Percentiles rank a stretch among this genome's conserved stretches.
phyloP scores from a whole-genome alignment of 495 filamentous ascomycete genomes.

The Pyrenopolyporus hunteri region DNA sequence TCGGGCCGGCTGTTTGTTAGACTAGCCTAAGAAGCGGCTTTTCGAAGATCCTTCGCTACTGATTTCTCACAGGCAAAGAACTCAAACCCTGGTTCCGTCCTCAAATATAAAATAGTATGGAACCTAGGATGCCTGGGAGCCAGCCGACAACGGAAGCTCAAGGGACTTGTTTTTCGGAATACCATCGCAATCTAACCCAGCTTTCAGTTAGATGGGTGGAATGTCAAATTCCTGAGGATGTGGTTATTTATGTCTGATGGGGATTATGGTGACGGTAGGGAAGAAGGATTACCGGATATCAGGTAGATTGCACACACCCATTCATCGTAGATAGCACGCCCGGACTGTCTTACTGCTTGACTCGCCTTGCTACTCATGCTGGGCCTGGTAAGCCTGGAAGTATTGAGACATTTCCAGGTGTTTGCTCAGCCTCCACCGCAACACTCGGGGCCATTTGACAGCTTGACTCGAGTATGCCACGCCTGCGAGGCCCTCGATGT shows the following conservation, averaged over 20 bases:
- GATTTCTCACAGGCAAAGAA: background rate
- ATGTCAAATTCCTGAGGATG: background rate
- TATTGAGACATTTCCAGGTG: constrained; percentile 23
- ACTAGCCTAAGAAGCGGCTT: background rate
- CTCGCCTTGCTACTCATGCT: constrained; percentile 19
- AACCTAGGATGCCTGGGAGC: background rate
- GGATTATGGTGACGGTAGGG: constrained; percentile 7
- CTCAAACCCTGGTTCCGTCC: background rate
- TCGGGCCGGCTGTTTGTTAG: background rate
- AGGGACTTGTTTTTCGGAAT: background rate
- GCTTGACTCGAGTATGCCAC: constrained; percentile 19
- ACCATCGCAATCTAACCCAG: background rate
- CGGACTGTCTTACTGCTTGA: constrained; percentile 28
- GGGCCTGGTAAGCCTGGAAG: constrained; percentile 26
- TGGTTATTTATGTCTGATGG: background rate
- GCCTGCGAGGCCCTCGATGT: constrained; percentile 4
- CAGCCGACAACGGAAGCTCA: background rate
- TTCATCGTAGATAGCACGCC: constrained; percentile 37
- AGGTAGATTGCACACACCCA: constrained; percentile 30
- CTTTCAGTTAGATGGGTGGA: background rate
- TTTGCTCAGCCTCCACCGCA: constrained; percentile 25
- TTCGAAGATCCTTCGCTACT: background rate
- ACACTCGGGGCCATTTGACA: constrained; percentile 24
- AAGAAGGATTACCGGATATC: constrained; percentile 1
- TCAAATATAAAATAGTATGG: background rate